Percentiles rank a stretch among this genome's conserved stretches.
These are phyloP conservation scores for Microthyrium microscopicum DNA, from an alignment of 2,329 filamentous ascomycete genomes.

Conservation along the genomic window DNA sequence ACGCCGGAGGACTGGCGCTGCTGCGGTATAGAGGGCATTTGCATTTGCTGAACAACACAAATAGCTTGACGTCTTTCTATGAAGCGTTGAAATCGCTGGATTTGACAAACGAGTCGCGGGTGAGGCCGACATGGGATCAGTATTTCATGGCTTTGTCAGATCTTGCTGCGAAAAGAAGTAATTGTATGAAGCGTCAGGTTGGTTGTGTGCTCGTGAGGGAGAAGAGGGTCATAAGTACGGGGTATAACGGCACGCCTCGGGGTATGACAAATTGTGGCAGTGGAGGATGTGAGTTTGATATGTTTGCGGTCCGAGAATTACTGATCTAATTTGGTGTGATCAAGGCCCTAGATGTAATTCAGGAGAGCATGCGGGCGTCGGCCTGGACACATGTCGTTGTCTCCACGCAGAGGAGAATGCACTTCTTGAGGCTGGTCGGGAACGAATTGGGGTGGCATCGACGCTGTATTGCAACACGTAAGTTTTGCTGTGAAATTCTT, in stretches of 20 bases:
- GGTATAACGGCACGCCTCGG: constrained; percentile 94
- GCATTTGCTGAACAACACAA: constrained; percentile 71
- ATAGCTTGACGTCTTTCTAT: constrained; percentile 54
- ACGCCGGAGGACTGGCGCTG: constrained; percentile 47
- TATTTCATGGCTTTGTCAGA: constrained; percentile 98
- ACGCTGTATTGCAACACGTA: constrained; percentile 82
- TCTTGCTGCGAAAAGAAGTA: constrained; percentile 74
- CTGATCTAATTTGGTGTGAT: neutral
- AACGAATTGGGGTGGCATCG: constrained; percentile 66
- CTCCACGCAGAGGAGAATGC: constrained; percentile 99
- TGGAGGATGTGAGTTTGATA: constrained; percentile 69
- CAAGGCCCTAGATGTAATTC: constrained; percentile 59
- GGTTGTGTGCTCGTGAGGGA: constrained; percentile 83
- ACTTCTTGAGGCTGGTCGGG: constrained; percentile 79
- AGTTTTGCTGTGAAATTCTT: constrained; percentile 12
- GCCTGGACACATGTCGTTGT: constrained; percentile 76
- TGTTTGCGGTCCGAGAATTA: neutral
- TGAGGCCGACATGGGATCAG: constrained; percentile 84
- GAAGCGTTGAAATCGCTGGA: constrained; percentile 56
- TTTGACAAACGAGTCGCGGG: constrained; percentile 58
- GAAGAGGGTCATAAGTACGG: constrained; percentile 78
- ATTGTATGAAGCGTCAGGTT: constrained; percentile 96
- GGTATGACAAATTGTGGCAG: constrained; percentile 81
- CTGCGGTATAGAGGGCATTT: constrained; percentile 70
- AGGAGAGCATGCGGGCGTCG: constrained; percentile 51